Evolutionary conservation across 805 yeast species (phyloP).

Genomic region (Debaryomyces maramus): DNA sequence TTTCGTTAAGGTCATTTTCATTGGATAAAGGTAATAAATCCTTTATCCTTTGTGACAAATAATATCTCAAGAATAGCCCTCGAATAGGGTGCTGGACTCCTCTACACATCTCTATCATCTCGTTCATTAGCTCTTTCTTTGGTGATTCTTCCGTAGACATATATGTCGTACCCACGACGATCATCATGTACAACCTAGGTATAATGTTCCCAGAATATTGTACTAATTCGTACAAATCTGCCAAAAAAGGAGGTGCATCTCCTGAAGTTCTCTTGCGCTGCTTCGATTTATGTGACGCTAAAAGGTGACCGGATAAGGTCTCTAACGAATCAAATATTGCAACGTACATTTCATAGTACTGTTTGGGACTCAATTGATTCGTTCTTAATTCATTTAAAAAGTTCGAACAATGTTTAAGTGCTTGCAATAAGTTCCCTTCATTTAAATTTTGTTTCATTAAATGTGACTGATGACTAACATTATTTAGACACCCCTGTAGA

Average conservation of each 20-base stretch:
- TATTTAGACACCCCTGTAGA: constrained; percentile 29
- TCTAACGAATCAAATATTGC: constrained; percentile 81
- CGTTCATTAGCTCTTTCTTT: constrained; percentile 81
- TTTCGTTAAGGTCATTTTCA: constrained; percentile 52
- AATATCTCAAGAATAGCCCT: constrained; percentile 88
- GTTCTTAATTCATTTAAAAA: constrained; percentile 82
- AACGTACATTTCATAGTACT: constrained; percentile 89
- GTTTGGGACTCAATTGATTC: constrained; percentile 75
- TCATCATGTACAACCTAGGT: constrained; percentile 91
- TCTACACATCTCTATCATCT: constrained; percentile 96
- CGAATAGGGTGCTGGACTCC: constrained; percentile 96
- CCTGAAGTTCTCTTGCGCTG: constrained; percentile 45
- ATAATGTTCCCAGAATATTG: constrained; percentile 93
- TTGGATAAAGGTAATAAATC: constrained; percentile 52
- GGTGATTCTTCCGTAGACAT: constrained; percentile 80
- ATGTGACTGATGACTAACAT: constrained; percentile 67
- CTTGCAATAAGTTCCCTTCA: constrained; percentile 71
- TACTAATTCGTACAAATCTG: constrained; percentile 90
- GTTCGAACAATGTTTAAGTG: constrained; percentile 81
- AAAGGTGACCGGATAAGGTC: constrained; percentile 60
- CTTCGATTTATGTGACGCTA: constrained; percentile 64
- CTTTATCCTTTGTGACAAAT: constrained; percentile 80
- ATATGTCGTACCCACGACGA: constrained; percentile 90
- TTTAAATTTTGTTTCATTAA: constrained; percentile 78
- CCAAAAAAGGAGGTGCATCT: constrained; percentile 46